Conservation (phyloP, 345 rosid genomes). For the Schrenkiella parvula region DNA sequence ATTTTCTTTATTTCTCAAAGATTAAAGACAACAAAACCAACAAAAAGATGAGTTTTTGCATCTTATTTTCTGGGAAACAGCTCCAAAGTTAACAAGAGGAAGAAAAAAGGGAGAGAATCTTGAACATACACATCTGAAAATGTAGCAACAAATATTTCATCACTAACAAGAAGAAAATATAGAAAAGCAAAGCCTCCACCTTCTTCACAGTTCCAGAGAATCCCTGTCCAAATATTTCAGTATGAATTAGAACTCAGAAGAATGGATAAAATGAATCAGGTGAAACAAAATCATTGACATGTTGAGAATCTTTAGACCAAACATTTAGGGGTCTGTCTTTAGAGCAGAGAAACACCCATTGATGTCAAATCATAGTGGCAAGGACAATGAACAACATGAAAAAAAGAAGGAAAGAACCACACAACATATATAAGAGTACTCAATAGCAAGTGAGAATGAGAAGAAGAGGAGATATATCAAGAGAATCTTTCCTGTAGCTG, state of each 20-base stretch:
- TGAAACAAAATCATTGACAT: conserved; percentile 29
- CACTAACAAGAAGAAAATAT: conserved; percentile 24
- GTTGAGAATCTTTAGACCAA: conserved; percentile 27
- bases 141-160: conserved; percentile 30
- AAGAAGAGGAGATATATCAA: neutral
- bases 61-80: conserved; percentile 21
- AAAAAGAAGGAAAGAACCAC: conserved; percentile 4
- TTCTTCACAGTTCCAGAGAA: conserved; percentile 31
- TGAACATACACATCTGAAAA: conserved; percentile 22
- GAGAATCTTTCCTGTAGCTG: conserved; percentile 24
- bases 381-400: conserved; percentile 11
- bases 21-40: conserved; percentile 2
- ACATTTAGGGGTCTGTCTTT: neutral
- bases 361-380: conserved; percentile 26
- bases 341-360: conserved; percentile 1
- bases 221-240: conserved; percentile 23
- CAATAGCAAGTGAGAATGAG: conserved; percentile 21
- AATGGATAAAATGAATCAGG: conserved; percentile 1
- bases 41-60: conserved; percentile 23
- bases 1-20: neutral
- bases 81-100: conserved; percentile 5
- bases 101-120: conserved; percentile 3
- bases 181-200: conserved; percentile 24
- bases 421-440: conserved; percentile 16
- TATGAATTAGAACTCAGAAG: conserved; percentile 16